phyloP scores from a whole-genome alignment of 352 stramenopile species.

The Globisporangium splendens region DNA sequence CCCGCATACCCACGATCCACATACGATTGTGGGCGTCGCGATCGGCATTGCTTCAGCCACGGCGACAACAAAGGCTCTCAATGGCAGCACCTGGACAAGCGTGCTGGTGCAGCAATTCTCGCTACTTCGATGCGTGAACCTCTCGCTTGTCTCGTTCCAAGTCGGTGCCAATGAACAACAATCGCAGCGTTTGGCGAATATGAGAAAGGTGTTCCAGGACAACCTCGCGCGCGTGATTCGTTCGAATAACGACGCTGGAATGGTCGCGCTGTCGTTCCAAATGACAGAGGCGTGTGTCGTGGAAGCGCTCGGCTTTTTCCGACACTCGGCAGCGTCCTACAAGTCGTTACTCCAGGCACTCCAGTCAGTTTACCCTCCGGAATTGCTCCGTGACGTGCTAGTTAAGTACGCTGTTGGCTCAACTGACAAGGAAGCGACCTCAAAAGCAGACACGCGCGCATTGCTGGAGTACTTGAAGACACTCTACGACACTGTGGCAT shows the following conservation, averaged over 20 bases:
- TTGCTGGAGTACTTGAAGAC: conserved; percentile 10
- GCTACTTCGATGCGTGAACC: conserved; percentile 21
- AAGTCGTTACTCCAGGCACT: conserved; percentile 20
- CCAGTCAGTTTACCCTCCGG: conserved; percentile 24
- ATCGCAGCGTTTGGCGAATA: background rate
- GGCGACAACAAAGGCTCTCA: too few relatives aligned
- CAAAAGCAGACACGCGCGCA: background rate
- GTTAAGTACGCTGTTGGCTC: conserved; percentile 2
- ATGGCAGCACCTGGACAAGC: conserved; percentile 10
- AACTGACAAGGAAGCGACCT: background rate
- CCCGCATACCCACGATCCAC: conserved; percentile 17
- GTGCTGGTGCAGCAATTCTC: conserved; percentile 33
- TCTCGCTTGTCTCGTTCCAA: conserved; percentile 22
- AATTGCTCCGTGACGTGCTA: conserved; percentile 22
- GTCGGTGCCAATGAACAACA: background rate
- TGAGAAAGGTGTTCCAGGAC: background rate
- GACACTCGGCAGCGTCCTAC: conserved; percentile 18
- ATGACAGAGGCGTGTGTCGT: conserved; percentile 20
- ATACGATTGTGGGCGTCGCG: conserved; percentile 20
- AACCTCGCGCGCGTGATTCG: background rate
- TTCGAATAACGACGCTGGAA: background rate
- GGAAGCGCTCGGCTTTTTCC: conserved; percentile 30
- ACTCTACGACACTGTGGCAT: conserved; percentile 6
- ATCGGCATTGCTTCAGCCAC: conserved; percentile 20
- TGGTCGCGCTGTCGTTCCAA: conserved; percentile 8